Evolutionary conservation across 2,329 filamentous ascomycete genomes (phyloP).

Genomic region (Exophiala sideris): DNA sequence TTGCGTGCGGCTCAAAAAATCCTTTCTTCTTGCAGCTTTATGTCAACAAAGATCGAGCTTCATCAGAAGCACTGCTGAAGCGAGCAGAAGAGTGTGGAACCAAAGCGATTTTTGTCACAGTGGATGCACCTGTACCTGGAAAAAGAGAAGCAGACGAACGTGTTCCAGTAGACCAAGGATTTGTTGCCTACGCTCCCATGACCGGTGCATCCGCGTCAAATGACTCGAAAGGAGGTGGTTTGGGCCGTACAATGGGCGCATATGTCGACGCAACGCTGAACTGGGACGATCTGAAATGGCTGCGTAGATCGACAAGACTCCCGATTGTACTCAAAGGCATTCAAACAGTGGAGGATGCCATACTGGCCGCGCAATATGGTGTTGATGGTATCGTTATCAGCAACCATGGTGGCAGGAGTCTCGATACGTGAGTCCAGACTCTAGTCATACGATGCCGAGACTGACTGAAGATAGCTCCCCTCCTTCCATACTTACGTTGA

Average conservation of each 20-base stretch:
- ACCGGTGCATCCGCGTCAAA: conserved; percentile 19
- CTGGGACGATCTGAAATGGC: conserved; percentile 55
- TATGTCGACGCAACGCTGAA: conserved; percentile 53
- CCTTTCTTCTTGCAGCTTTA: no score
- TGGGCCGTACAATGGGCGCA: conserved; percentile 51
- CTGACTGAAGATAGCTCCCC: neutral
- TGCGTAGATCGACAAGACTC: conserved; percentile 45
- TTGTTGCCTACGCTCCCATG: neutral
- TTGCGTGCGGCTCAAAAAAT: no score
- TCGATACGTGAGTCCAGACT: conserved; percentile 36
- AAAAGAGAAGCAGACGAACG: conserved; percentile 58
- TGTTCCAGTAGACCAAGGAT: conserved; percentile 15
- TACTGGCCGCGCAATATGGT: conserved; percentile 47
- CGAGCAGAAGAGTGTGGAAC: no score
- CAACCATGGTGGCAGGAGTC: conserved; percentile 58
- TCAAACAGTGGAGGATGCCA: conserved; percentile 54
- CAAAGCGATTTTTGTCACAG: conserved; percentile 43
- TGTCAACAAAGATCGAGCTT: no score
- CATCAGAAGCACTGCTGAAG: no score
- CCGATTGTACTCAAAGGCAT: conserved; percentile 58
- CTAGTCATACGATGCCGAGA: no score
- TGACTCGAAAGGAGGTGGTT: conserved; percentile 43
- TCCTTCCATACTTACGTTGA: conserved; percentile 55
- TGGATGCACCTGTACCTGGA: conserved; percentile 54
- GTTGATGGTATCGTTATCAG: conserved; percentile 54